phyloP scores from a whole-genome alignment of 2,329 filamentous ascomycete species.

The Penicillium sp. region DNA sequence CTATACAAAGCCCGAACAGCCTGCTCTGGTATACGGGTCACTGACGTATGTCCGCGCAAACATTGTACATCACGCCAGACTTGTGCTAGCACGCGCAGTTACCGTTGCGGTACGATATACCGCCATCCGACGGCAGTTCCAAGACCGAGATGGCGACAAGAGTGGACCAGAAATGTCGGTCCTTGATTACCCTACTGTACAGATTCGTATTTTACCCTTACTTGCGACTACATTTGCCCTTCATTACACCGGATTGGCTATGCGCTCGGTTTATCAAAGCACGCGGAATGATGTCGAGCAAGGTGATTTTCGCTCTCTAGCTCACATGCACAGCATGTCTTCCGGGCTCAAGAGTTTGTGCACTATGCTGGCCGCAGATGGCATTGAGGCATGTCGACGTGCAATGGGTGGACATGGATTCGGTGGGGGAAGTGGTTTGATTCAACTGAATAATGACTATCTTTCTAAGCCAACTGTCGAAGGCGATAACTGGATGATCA shows the following conservation, averaged over 20 bases:
- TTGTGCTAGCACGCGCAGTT: constrained; percentile 54
- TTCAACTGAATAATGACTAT: constrained; percentile 46
- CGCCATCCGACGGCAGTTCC: constrained; percentile 50
- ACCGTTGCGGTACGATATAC: constrained; percentile 54
- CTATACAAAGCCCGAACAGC: constrained; percentile 48
- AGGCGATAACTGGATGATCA: constrained; percentile 59
- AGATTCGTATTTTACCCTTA: constrained; percentile 54
- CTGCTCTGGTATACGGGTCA: constrained; percentile 52
- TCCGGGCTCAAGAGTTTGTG: constrained; percentile 55
- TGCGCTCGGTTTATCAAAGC: constrained; percentile 50
- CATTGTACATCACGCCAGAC: constrained; percentile 47
- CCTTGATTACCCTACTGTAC: constrained; percentile 55
- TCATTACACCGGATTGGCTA: constrained; percentile 45
- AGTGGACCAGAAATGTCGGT: constrained; percentile 50
- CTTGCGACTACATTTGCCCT: constrained; percentile 54
- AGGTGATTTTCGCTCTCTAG: constrained; percentile 50
- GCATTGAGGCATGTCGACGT: constrained; percentile 54
- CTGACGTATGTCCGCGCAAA: constrained; percentile 49
- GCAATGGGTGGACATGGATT: constrained; percentile 57
- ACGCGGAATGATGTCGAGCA: constrained; percentile 48
- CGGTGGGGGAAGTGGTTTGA: constrained; percentile 52
- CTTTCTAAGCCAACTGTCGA: constrained; percentile 54
- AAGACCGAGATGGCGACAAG: constrained; percentile 50
- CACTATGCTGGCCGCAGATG: constrained; percentile 53
- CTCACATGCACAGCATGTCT: constrained; percentile 54